Evolutionary conservation across 2,329 filamentous ascomycete species (phyloP), one percentile per base, ranked within the genome.

Genomic region (Aspergillus ibericus): DNA sequence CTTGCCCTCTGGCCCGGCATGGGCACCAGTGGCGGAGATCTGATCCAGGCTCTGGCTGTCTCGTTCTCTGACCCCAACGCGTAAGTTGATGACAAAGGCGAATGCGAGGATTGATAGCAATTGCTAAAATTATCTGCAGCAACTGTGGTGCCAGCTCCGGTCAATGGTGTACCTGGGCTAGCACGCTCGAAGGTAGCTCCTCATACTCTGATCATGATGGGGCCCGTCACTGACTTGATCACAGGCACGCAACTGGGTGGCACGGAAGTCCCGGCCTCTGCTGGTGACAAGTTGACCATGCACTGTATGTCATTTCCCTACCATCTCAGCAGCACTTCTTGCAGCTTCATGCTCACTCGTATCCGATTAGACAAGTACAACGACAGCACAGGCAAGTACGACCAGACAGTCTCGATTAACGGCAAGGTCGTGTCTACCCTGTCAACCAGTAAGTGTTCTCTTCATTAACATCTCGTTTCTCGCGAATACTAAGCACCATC

Each of bases 161-260:
- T 20, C 69, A 73, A 49, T 73, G 71, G 71, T 73, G 71, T 46
- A 66, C 64, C 1, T 73, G 70, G 65, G 71, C 70, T 9, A 73
- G 70, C 44, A 72, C 69, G 0, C 65, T 73, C 7, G 63, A 72
- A 51, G 68, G 65, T 53, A 62, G 42, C 7, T 12, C 10, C 15
- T 4, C 25, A 20, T 4, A 25, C 5, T n/a, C 10, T 13, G 4
- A 40, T 34, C 1, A 5, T 18, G 5, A 5, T 4, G 4, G 18
- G 1, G 1, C 3, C 10, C 1, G 9, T 16, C 16, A 34, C 18
- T 42, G 13, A 42, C 18, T 22, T 3, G 1, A 12, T 12, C 40
- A 5, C 25, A 64, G 62, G 38, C 13, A 50, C 48, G 1, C 70
- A 73, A 35, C 59, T 72, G 2, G 68, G 69, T 7, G 69, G 70